phyloP scores from a whole-genome alignment of 768 basidiomycete genomes.

The Suillus sp. region DNA sequence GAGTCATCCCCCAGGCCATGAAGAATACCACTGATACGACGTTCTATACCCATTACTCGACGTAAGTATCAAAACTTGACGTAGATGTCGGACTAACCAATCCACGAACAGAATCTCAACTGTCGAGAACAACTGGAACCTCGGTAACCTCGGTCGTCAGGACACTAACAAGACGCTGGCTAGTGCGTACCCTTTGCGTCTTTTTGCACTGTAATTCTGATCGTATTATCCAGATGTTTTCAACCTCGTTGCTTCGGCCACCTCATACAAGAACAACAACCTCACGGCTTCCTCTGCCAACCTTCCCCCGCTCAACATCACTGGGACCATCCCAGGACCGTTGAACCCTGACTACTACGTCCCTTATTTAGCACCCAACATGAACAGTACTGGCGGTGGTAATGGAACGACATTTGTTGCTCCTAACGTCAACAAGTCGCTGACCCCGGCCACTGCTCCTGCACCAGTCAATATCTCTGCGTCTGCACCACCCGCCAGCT shows the following conservation, averaged over 20 bases:
- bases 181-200: conserved; percentile 11
- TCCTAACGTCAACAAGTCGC: conserved; percentile 33
- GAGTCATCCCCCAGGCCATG: conserved; percentile 44
- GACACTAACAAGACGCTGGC: conserved; percentile 51
- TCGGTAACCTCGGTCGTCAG: conserved; percentile 58
- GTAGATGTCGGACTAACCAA: neutral
- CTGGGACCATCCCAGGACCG: conserved; percentile 44
- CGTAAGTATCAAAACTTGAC: conserved; percentile 19
- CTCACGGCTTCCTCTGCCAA: conserved; percentile 27
- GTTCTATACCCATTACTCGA: conserved; percentile 65
- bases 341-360: conserved; percentile 43
- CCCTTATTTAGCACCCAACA: conserved; percentile 49
- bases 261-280: conserved; percentile 47
- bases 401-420: conserved; percentile 44
- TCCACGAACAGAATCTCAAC: conserved; percentile 43
- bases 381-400: conserved; percentile 41
- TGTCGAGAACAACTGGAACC: conserved; percentile 61
- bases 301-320: conserved; percentile 43
- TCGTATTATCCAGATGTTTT: conserved; percentile 48
- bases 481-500: neutral
- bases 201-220: neutral
- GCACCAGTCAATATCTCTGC: conserved; percentile 45
- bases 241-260: conserved; percentile 47
- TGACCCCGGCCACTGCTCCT: conserved; percentile 39
- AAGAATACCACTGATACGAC: conserved; percentile 49